phyloP scores from a whole-genome alignment of 2,329 filamentous ascomycete genomes.

The Fusarium ambrosium region DNA sequence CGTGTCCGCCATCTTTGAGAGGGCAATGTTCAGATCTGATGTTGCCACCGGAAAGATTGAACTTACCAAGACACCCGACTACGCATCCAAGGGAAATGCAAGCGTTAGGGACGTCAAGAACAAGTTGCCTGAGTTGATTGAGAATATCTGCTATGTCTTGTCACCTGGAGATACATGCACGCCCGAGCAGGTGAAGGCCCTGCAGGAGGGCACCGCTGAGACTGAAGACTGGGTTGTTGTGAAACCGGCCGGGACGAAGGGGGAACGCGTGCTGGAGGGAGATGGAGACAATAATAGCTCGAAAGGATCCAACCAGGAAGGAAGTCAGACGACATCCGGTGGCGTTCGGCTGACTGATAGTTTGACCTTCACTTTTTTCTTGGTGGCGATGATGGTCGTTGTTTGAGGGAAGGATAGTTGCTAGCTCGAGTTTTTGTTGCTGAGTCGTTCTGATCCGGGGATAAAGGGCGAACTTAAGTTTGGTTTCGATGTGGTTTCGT shows the following conservation, averaged over 20 bases:
- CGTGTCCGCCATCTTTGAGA: constrained; percentile 67
- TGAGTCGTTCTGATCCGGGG: not conserved
- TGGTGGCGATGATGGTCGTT: too few species aligned
- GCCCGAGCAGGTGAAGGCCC: not conserved
- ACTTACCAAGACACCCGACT: not conserved
- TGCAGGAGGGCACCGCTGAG: not conserved
- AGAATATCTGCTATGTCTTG: constrained; percentile 3
- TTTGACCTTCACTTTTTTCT: not conserved
- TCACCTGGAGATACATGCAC: not conserved
- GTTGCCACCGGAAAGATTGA: constrained; percentile 65
- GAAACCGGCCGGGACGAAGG: not conserved
- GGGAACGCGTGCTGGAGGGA: not conserved
- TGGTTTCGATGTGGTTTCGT: not conserved
- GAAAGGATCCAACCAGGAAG: not conserved
- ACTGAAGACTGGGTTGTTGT: not conserved
- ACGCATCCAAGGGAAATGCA: not conserved
- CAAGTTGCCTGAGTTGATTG: not conserved
- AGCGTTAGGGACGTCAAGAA: not conserved
- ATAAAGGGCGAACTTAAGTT: not conserved
- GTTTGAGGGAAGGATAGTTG: not conserved
- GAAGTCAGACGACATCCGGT: not conserved
- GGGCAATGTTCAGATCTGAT: constrained; percentile 66
- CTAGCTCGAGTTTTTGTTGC: not conserved
- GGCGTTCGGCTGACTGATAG: not conserved
- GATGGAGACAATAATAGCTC: not conserved